phyloP scores from a whole-genome alignment of 73 alveolate genomes.

The Loxodes magnus region DNA sequence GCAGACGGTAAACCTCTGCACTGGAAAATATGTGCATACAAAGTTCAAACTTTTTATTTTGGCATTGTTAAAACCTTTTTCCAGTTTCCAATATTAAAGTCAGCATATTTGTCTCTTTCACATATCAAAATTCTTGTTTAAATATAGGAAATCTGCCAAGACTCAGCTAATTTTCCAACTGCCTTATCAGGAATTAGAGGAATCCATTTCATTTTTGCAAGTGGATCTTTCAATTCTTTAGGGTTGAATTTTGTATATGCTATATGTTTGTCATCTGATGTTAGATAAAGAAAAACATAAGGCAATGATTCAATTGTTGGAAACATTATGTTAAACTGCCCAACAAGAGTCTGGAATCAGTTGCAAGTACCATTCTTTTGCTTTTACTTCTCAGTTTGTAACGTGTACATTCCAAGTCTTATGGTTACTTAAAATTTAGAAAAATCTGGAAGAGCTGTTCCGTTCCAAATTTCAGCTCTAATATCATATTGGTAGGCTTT shows the following conservation, averaged over 20 bases:
- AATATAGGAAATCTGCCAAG: slow-evolving; percentile 42
- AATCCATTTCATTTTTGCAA: slow-evolving; percentile 38
- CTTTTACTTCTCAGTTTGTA: too few relatives aligned
- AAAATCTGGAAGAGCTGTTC: slow-evolving; percentile 51
- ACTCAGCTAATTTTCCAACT: slow-evolving; percentile 20
- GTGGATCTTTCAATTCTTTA: slow-evolving; percentile 29
- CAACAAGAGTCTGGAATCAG: slow-evolving; percentile 34
- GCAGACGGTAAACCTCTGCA: slow-evolving; percentile 83
- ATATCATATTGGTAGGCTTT: too few relatives aligned
- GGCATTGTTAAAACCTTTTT: slow-evolving; percentile 18
- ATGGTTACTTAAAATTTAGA: too few relatives aligned
- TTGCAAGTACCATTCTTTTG: slow-evolving; percentile 45
- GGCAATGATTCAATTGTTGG: slow-evolving; percentile 21
- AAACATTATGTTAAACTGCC: slow-evolving; percentile 7
- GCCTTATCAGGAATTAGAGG: slow-evolving; percentile 31
- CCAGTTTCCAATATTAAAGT: slow-evolving; percentile 11
- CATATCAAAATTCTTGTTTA: slow-evolving; percentile 24
- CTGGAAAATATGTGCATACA: slow-evolving; percentile 58
- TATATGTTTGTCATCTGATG: slow-evolving; percentile 29
- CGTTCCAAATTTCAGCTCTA: slow-evolving; percentile 45
- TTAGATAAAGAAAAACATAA: slow-evolving; percentile 29
- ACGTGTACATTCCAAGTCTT: too few relatives aligned
- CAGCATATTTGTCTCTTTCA: slow-evolving; percentile 20
- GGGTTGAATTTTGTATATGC: slow-evolving; percentile 37
- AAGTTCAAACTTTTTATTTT: slow-evolving; percentile 13